phyloP scores from a whole-genome alignment of 768 basidiomycete species.

The Mycena indigotica region DNA sequence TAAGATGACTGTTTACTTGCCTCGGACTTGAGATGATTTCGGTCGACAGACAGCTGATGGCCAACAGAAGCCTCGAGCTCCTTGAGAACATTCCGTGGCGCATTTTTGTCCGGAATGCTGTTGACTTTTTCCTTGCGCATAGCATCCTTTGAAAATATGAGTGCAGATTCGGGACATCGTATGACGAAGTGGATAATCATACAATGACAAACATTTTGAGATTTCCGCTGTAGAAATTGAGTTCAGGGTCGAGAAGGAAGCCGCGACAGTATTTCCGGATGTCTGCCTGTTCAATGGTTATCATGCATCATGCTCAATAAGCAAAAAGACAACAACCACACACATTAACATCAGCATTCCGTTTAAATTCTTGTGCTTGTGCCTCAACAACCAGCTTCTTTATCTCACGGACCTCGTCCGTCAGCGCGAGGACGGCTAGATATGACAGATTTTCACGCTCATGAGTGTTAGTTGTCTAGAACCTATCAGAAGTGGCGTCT shows the following conservation, averaged over 20 bases:
- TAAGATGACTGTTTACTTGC: not conserved
- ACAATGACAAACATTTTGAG: not conserved
- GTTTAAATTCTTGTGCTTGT: not conserved
- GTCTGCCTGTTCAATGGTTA: not conserved
- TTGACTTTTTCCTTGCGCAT: not conserved
- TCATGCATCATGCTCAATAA: too few relatives aligned
- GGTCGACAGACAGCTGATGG: not conserved
- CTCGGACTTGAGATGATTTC: not conserved
- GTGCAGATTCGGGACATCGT: not conserved
- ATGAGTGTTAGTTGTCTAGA: not conserved
- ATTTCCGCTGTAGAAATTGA: not conserved
- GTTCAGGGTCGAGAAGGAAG: not conserved
- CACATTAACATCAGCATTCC: too few relatives aligned
- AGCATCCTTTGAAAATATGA: not conserved
- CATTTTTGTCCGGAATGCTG: not conserved
- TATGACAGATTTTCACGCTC: not conserved
- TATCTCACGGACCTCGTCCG: not conserved
- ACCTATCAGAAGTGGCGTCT: too few relatives aligned
- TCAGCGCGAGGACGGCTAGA: not conserved
- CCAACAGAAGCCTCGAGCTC: not conserved
- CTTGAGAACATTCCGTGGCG: not conserved
- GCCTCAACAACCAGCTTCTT: not conserved
- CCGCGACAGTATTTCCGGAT: not conserved
- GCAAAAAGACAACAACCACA: too few relatives aligned
- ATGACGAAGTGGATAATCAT: not conserved